Evolutionary conservation across 2,329 filamentous ascomycete genomes (phyloP).

Genomic region (Ophiosphaerella narmari): DNA sequence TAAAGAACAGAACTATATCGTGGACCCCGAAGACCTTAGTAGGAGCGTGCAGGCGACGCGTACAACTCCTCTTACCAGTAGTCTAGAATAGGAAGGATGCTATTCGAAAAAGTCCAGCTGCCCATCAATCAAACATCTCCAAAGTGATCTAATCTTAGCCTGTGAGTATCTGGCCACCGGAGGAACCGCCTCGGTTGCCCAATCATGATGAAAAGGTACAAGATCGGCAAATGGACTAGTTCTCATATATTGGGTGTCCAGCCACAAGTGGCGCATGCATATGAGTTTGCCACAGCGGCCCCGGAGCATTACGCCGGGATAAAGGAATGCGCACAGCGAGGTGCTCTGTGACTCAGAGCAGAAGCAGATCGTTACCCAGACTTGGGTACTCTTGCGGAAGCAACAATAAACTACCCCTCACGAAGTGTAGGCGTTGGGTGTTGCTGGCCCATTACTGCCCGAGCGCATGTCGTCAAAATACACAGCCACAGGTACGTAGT

Average conservation of each 20-base stretch:
- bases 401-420: neutral
- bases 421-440: neutral
- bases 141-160: slow-evolving; percentile 10
- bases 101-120: neutral
- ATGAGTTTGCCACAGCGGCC: neutral
- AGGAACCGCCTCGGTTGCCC: neutral
- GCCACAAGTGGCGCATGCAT: slow-evolving; percentile 4
- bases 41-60: slow-evolving; percentile 14
- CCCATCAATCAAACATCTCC: slow-evolving; percentile 5
- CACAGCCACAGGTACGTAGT: slow-evolving; percentile 1
- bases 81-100: neutral
- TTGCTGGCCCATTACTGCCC: neutral
- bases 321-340: too few relatives aligned
- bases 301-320: too few relatives aligned
- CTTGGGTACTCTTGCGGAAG: neutral
- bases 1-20: slow-evolving; percentile 5
- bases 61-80: slow-evolving; percentile 5
- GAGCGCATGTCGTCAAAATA: neutral
- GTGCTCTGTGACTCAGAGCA: neutral
- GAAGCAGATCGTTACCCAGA: neutral
- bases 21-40: slow-evolving; percentile 11
- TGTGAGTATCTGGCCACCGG: neutral
- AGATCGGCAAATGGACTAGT: neutral
- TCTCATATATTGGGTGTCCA: neutral
- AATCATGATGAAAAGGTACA: slow-evolving; percentile 3